Base-by-base conservation (phyloP, 2,329 filamentous ascomycete species). In the Orbilia blumenaviensis region DNA sequence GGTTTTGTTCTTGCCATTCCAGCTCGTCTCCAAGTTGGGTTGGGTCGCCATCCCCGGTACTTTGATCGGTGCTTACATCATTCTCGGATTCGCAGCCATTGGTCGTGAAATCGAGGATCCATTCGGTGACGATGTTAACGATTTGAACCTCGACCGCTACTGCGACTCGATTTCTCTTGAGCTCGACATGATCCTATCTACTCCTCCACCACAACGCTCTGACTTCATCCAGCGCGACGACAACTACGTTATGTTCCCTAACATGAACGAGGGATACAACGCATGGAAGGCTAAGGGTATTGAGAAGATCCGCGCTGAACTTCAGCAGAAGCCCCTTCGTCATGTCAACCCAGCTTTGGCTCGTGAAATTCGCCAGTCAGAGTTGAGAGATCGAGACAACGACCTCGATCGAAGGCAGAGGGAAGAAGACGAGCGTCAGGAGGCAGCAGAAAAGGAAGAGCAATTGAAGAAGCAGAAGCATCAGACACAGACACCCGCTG, bases 101-200 rank as follows among this genome's bases (percentile, higher is more conserved):
- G 92, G 92, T 41, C 88, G 89, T 78, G 92, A 95, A 83, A 91
- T 95, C 78, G 92, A 95, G 82, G 93, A 95, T 80, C 92, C 92
- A 4, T 95, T 95, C 82, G 92, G 92, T 69, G 86, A 89, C 78
- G 92, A 95, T 78, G 92, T 94, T 79, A 95, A 95, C 81, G 92
- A 95, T 82, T 84, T 94, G 44, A 90, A 91, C 0, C 86, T 94
- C 1, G 92, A 94, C 81, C 84, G 86, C 12, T 96, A 89, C 85
- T 95, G 92, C 83, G 86, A 89, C 38, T 90, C 93, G 80, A 86
- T 95, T 44, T 88, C 90, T 21, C 83, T 86, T 32, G 92, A 96
- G 79, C 85, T 95, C 79, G 91, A 94, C 81, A 88, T 91, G 71
- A 89, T 94, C 79, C 89, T 90, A 21, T 86, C 88, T 66, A 84